Conservation (phyloP, 2,329 filamentous ascomycete genomes). For the Incumbomyces lentus region DNA sequence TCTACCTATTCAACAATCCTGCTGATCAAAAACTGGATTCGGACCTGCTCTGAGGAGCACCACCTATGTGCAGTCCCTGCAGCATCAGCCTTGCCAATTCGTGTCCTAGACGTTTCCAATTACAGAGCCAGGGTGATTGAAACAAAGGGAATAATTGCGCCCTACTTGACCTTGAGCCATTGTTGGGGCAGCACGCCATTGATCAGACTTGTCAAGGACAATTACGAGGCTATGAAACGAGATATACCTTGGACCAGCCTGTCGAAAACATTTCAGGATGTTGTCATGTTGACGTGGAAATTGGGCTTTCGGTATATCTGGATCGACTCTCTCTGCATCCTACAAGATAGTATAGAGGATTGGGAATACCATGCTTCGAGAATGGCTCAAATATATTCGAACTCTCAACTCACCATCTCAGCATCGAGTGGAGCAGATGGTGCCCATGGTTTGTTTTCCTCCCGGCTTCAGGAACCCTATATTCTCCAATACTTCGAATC, state of each 20-base stretch:
- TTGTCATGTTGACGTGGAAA: constrained; percentile 23
- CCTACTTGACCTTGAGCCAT: too few species aligned
- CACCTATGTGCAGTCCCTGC: neutral
- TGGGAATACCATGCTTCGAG: constrained; percentile 10
- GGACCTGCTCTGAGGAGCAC: neutral
- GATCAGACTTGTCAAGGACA: too few species aligned
- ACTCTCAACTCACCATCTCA: constrained; percentile 13
- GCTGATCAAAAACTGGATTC: neutral
- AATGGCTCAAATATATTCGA: constrained; percentile 17
- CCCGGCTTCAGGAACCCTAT: too few species aligned
- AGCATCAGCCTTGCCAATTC: neutral
- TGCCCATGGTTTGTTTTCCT: too few species aligned
- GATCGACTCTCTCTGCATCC: constrained; percentile 10
- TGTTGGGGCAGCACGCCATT: too few species aligned
- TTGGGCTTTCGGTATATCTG: constrained; percentile 26
- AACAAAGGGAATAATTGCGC: too few species aligned
- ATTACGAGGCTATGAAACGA: too few species aligned
- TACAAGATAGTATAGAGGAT: constrained; percentile 18
- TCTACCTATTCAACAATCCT: neutral
- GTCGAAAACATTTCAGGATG: constrained; percentile 15
- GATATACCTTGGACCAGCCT: constrained; percentile 8
- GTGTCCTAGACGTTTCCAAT: neutral
- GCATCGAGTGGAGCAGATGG: too few species aligned
- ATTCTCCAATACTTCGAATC: too few species aligned
- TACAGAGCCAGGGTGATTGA: too few species aligned